Base-by-base conservation (phyloP, 176 grass and related monocot species). In the Chrysopogon serrulatus region DNA sequence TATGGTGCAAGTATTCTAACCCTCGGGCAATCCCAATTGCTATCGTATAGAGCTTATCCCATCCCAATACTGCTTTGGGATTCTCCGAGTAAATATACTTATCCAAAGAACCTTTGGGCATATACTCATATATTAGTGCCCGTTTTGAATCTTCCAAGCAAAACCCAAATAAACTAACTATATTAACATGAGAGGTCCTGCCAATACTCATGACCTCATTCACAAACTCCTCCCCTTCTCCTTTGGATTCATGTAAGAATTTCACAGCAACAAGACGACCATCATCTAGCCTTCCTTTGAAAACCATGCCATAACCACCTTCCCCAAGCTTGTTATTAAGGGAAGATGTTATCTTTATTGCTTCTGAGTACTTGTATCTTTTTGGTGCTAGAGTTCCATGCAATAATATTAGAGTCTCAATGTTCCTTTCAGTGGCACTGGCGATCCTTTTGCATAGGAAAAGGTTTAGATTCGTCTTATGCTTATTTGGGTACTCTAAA, bases 51-150 rank as follows among this genome's bases (percentile, higher is more conserved):
- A n/a, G n/a, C n/a, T n/a, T n/a, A n/a, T n/a, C n/a, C n/a, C n/a
- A n/a, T n/a, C n/a, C n/a, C n/a, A n/a, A n/a, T n/a, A n/a, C n/a
- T n/a, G n/a, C n/a, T n/a, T n/a, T n/a, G n/a, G n/a, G n/a, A n/a
- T n/a, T n/a, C n/a, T n/a, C n/a, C n/a, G n/a, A n/a, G n/a, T n/a
- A n/a, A n/a, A 94, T 89, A 17, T 94, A 91, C 54, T 88, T 90
- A 1, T 88, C 93, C 26, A 92, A 4, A 6, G 90, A 95, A 41
- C 93, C 90, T 83, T 83, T 92, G 9, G 79, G 10, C 85, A 95
- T 92, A 26, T 87, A 95, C 53, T 95, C 90, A 15, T 95, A 92
- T 60, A 95, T 63, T 37, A 95, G 87, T 35, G 93, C 93, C 36
- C 65, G 33, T 27, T 79, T 88, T 3, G 85, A 71, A 4, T 73